Evolutionary conservation across 2,329 filamentous ascomycete genomes (phyloP).

Genomic region (Exophiala spinifera): DNA sequence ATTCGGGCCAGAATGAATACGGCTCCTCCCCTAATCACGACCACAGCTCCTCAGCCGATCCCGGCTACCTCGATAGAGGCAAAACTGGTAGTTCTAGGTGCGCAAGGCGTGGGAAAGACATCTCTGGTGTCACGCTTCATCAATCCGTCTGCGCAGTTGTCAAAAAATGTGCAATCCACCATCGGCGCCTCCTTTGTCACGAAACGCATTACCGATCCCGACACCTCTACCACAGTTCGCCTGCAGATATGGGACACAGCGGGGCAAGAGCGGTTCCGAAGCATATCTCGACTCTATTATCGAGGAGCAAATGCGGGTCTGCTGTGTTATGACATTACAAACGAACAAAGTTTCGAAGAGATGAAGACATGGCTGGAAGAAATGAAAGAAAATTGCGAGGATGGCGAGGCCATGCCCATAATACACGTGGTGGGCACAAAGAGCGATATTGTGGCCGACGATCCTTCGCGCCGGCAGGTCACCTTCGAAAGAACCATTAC

Average conservation of each 20-base stretch:
- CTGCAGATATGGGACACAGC: slow-evolving; percentile 96
- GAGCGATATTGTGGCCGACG: slow-evolving; percentile 81
- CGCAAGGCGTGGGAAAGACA: slow-evolving; percentile 53
- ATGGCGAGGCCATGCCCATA: slow-evolving; percentile 49
- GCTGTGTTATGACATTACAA: slow-evolving; percentile 91
- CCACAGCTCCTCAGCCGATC: slow-evolving; percentile 14
- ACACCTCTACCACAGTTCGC: slow-evolving; percentile 82
- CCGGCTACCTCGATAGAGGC: slow-evolving; percentile 38
- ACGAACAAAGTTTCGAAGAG: slow-evolving; percentile 78
- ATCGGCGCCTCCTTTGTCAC: slow-evolving; percentile 77
- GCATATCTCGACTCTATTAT: slow-evolving; percentile 94
- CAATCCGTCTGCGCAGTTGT: slow-evolving; percentile 44
- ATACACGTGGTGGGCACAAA: slow-evolving; percentile 96
- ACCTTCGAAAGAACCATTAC: slow-evolving; percentile 94
- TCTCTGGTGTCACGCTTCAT: slow-evolving; percentile 51
- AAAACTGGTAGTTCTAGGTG: slow-evolving; percentile 53
- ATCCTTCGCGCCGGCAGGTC: slow-evolving; percentile 75
- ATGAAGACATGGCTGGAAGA: slow-evolving; percentile 91
- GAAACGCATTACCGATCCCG: slow-evolving; percentile 75
- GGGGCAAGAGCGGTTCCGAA: slow-evolving; percentile 91
- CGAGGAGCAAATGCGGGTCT: slow-evolving; percentile 91
- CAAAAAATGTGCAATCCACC: slow-evolving; percentile 51
- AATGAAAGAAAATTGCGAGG: slow-evolving; percentile 70
- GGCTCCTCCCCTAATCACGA: slow-evolving; percentile 11
- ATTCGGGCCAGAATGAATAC: slow-evolving; percentile 13